These are phyloP conservation scores for Fusarium coicis DNA, from an alignment of 2,329 filamentous ascomycete species.

Conservation along the genomic window DNA sequence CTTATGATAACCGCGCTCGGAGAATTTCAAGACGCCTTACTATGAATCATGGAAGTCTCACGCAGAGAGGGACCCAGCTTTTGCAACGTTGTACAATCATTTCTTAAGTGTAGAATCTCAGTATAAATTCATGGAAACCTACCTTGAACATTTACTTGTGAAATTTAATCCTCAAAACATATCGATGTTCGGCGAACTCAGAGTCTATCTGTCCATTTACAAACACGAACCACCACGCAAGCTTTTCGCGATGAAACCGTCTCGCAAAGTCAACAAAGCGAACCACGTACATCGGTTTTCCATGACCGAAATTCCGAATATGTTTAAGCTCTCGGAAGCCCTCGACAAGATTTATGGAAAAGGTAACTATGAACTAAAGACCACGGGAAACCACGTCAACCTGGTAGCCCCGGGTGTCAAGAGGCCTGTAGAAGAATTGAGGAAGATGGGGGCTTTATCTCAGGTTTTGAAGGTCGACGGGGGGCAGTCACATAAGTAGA, in stretches of 20 bases:
- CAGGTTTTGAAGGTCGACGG: neutral
- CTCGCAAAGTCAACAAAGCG: no score
- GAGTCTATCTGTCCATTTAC: neutral
- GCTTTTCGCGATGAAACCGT: neutral
- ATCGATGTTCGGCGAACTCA: fast-evolving
- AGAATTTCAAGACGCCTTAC: fast-evolving
- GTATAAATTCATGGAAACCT: neutral
- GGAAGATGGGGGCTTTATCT: neutral
- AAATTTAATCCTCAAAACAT: no score
- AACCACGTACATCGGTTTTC: neutral
- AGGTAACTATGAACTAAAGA: neutral
- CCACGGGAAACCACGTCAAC: neutral
- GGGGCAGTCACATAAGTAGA: neutral
- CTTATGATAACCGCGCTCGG: fast-evolving
- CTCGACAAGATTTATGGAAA: slow-evolving; percentile 4
- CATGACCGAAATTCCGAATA: neutral
- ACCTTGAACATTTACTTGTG: fast-evolving
- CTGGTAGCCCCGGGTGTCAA: neutral
- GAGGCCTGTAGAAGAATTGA: neutral
- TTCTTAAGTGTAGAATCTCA: neutral
- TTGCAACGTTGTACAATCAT: neutral
- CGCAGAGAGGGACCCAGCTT: fast-evolving
- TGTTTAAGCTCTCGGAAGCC: neutral
- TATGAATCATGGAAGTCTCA: fast-evolving
- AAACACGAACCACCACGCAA: fast-evolving